These are phyloP conservation scores for Gossypium davidsonii DNA, from an alignment of 441 rosid genomes.

Conservation along the genomic window DNA sequence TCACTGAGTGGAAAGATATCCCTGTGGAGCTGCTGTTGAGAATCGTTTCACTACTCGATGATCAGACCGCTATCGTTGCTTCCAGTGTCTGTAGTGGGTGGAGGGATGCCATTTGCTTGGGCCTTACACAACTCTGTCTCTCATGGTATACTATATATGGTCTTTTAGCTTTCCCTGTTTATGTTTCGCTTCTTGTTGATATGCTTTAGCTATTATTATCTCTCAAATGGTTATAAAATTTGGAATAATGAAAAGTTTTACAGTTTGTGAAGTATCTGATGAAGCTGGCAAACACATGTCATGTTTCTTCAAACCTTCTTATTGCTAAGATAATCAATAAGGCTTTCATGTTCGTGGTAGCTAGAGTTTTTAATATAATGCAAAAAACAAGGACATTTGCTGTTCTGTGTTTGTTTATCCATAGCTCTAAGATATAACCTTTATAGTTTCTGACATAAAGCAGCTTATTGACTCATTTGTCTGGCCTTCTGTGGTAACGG, in stretches of 20 bases:
- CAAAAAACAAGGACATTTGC: background rate
- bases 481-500: background rate
- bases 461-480: background rate
- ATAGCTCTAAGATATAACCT: background rate
- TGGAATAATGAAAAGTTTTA: background rate
- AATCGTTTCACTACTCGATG: slow-evolving; percentile 70
- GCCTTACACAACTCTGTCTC: slow-evolving; percentile 71
- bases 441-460: background rate
- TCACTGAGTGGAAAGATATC: slow-evolving; percentile 76
- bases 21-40: slow-evolving; percentile 74
- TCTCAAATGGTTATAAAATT: background rate
- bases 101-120: slow-evolving; percentile 81
- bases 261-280: background rate
- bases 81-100: slow-evolving; percentile 85
- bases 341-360: background rate
- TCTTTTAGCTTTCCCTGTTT: background rate
- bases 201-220: background rate
- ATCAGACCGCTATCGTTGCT: slow-evolving; percentile 64
- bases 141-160: slow-evolving; percentile 44
- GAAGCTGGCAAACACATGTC: background rate
- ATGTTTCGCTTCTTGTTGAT: background rate
- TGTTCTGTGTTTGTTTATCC: background rate
- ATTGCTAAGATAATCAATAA: background rate
- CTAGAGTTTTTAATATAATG: too few relatives aligned
- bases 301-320: background rate